phyloP scores from a whole-genome alignment of 257 asterid genomes.

The Solanum arcanum region DNA sequence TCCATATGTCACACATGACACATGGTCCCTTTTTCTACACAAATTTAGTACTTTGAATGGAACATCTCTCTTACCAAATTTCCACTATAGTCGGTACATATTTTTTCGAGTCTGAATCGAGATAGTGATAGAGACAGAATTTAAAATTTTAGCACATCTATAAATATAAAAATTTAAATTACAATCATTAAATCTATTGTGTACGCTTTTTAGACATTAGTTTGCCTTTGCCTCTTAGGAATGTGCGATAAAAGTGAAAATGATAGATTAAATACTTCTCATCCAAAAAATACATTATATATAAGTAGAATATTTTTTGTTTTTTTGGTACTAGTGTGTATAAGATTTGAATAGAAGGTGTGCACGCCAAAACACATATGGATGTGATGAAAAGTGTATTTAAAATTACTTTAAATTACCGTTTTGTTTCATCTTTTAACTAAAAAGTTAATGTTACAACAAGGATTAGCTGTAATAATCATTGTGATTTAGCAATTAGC shows the following conservation, averaged over 20 bases:
- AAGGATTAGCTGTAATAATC: not conserved
- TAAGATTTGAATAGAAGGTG: not conserved
- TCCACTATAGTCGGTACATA: slow-evolving; percentile 9
- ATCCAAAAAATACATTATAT: not conserved
- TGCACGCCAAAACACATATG: not conserved
- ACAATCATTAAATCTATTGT: not conserved
- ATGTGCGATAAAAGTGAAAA: not conserved
- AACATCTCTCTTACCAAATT: not conserved
- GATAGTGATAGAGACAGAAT: not conserved
- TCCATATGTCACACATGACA: not conserved
- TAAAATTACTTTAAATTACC: not conserved
- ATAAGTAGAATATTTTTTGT: not conserved
- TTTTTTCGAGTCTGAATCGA: not conserved
- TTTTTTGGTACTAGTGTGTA: not conserved
- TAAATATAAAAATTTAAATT: not conserved
- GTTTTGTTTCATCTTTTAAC: not conserved
- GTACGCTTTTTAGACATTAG: not conserved
- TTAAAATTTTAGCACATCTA: not conserved
- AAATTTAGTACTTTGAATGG: not conserved
- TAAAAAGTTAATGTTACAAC: not conserved
- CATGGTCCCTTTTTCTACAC: not conserved
- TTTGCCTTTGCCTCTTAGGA: not conserved
- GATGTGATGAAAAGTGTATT: not conserved
- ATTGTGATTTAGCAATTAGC: not conserved
- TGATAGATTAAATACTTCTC: not conserved